A percentile compares a stretch with the other conserved stretches of the same genome.
Evolutionary conservation across 2,329 filamentous ascomycete genomes (phyloP).

Genomic region (Calonectria ilicicola): DNA sequence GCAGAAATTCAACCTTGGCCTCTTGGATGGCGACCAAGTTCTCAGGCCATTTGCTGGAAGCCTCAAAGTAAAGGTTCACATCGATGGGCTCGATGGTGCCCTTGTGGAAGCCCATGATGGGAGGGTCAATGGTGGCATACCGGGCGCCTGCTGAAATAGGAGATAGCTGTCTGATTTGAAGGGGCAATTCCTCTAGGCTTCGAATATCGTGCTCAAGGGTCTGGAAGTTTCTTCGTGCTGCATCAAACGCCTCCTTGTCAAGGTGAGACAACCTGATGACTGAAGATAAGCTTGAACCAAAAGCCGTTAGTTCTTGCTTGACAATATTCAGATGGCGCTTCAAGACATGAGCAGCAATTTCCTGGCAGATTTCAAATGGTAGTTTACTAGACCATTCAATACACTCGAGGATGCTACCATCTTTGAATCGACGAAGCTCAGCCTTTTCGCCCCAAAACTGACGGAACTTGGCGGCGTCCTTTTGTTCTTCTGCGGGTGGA

Average conservation of each 20-base stretch:
- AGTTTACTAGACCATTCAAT: constrained; percentile 82
- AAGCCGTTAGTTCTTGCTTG: constrained; percentile 64
- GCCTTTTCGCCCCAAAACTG: constrained; percentile 96
- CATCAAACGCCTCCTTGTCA: constrained; percentile 73
- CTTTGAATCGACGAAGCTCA: constrained; percentile 93
- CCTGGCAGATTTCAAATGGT: constrained; percentile 76
- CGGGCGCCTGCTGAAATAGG: constrained; percentile 79
- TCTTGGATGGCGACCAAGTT: constrained; percentile 91
- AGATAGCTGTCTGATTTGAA: constrained; percentile 86
- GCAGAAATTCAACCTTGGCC: constrained; percentile 90
- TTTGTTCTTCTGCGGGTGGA: constrained; percentile 86
- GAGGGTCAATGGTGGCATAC: constrained; percentile 71
- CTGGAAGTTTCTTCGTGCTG: constrained; percentile 76
- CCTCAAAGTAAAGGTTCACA: constrained; percentile 90
- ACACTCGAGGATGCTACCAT: constrained; percentile 93
- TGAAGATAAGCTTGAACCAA: constrained; percentile 63
- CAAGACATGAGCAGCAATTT: constrained; percentile 81
- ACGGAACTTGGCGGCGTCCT: constrained; percentile 83
- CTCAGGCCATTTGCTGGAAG: constrained; percentile 93
- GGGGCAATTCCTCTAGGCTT: constrained; percentile 82
- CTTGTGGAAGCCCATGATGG: constrained; percentile 56
- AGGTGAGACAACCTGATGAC: constrained; percentile 59
- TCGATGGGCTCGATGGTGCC: constrained; percentile 72
- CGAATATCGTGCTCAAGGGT: constrained; percentile 82
- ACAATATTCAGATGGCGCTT: constrained; percentile 74